phyloP scores from a whole-genome alignment of 257 asterid species.

The Nicotiana noctiflora region DNA sequence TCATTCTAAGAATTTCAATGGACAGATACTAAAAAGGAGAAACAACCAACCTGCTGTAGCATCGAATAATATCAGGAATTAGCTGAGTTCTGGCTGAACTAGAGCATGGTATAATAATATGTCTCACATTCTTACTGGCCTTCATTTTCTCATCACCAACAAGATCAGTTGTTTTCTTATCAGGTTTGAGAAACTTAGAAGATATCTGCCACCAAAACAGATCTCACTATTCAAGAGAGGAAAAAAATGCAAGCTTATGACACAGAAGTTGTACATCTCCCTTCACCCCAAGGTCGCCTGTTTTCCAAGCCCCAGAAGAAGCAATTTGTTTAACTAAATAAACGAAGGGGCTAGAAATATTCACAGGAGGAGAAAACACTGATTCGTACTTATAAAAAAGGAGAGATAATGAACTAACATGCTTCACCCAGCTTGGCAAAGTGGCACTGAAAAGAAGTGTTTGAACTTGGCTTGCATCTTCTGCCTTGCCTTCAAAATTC shows the following conservation, averaged over 20 bases:
- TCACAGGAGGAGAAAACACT: not conserved
- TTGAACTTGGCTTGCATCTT: constrained; percentile 76
- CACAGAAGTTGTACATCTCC: not conserved
- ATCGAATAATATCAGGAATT: constrained; percentile 84
- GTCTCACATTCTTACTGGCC: constrained; percentile 83
- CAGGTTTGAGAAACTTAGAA: constrained; percentile 58
- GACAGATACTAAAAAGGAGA: not conserved
- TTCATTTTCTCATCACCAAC: constrained; percentile 95
- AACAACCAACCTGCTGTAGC: constrained; percentile 73
- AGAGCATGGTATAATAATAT: constrained; percentile 82
- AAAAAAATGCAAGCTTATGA: not conserved
- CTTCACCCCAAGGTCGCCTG: not conserved
- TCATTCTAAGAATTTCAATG: not conserved
- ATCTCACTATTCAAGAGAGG: constrained; percentile 5
- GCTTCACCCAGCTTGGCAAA: constrained; percentile 77
- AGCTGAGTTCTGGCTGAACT: constrained; percentile 70
- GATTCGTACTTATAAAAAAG: not conserved
- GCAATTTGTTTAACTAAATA: not conserved
- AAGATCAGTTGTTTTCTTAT: constrained; percentile 76
- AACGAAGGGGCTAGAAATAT: not conserved
- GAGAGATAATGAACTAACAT: constrained; percentile 28
- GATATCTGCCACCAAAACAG: constrained; percentile 40
- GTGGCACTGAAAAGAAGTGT: constrained; percentile 97
- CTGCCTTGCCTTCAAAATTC: constrained; percentile 57
- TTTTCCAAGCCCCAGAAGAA: not conserved